A percentile compares a stretch with the other conserved stretches of the same genome.
Conservation (phyloP, 1,284 basidiomycete species). For the Ceratobasidium sp. region DNA sequence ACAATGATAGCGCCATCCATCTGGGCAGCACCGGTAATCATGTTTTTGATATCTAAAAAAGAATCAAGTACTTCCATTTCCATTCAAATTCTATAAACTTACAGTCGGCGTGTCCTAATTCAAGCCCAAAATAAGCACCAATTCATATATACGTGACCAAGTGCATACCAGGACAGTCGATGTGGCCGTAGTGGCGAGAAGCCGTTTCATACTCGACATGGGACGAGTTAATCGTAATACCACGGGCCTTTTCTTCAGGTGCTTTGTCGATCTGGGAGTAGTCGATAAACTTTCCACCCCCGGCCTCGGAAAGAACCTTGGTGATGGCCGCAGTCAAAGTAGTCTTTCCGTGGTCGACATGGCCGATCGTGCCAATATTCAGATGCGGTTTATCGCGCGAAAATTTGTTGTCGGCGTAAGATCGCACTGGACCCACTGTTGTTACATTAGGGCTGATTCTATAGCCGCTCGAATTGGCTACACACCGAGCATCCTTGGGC, state of each 20-base stretch:
- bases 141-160: not conserved
- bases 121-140: not conserved
- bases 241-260: constrained; percentile 99
- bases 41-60: constrained; percentile 88
- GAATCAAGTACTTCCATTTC: not conserved
- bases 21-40: constrained; percentile 98
- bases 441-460: not conserved
- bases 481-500: constrained; percentile 5
- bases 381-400: constrained; percentile 91
- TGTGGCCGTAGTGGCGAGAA: constrained; percentile 95
- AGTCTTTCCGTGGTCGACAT: constrained; percentile 96
- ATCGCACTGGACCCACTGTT: constrained; percentile 56
- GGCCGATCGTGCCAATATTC: constrained; percentile 95
- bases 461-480: not conserved
- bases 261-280: constrained; percentile 99
- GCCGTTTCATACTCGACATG: constrained; percentile 99
- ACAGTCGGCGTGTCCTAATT: constrained; percentile 85
- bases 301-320: constrained; percentile 83
- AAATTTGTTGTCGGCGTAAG: constrained; percentile 84
- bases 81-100: constrained; percentile 47
- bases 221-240: constrained; percentile 95
- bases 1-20: constrained; percentile 97
- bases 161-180: constrained; percentile 85
- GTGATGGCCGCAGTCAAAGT: constrained; percentile 99
- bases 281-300: constrained; percentile 95